Conservation (phyloP, 805 yeast genomes). For the Metschnikowia aberdeeniae region DNA sequence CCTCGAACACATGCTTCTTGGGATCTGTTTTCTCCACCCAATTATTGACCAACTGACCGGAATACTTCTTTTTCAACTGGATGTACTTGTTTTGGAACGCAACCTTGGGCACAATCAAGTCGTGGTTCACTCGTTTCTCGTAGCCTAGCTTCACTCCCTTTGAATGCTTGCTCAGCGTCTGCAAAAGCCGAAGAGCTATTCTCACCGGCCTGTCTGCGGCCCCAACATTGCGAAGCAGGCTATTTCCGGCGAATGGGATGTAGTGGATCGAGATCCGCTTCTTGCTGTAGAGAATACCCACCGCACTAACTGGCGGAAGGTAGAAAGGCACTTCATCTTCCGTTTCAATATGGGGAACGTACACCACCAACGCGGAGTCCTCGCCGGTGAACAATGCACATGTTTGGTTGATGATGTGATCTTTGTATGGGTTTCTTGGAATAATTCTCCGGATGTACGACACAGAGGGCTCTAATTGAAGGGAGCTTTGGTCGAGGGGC, state of each 20-base stretch:
- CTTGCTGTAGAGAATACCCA: constrained; percentile 58
- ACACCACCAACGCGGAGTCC: constrained; percentile 55
- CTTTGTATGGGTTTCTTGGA: constrained; percentile 90
- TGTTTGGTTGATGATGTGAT: constrained; percentile 78
- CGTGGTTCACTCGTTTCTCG: constrained; percentile 84
- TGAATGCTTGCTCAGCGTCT: constrained; percentile 81
- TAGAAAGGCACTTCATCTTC: constrained; percentile 75
- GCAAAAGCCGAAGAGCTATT: constrained; percentile 74
- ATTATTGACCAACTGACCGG: constrained; percentile 63
- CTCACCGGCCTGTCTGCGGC: constrained; percentile 64
- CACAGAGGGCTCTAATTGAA: constrained; percentile 30
- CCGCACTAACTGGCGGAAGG: constrained; percentile 78
- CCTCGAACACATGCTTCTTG: constrained; percentile 92
- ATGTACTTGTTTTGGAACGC: constrained; percentile 81
- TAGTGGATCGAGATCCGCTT: constrained; percentile 67
- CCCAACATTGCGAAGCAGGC: constrained; percentile 26
- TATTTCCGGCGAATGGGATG: constrained; percentile 48
- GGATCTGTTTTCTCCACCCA: constrained; percentile 98
- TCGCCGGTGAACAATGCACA: constrained; percentile 50
- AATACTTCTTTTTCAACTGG: constrained; percentile 74
- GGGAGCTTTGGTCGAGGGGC: constrained; percentile 21
- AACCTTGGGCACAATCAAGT: constrained; percentile 75
- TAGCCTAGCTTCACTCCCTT: constrained; percentile 81
- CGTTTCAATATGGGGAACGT: constrained; percentile 67
- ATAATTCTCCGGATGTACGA: constrained; percentile 77